Percentiles rank a stretch among this genome's conserved stretches.
Conservation (phyloP, 805 yeast species). For the Cyberlindnera euphorbiae region DNA sequence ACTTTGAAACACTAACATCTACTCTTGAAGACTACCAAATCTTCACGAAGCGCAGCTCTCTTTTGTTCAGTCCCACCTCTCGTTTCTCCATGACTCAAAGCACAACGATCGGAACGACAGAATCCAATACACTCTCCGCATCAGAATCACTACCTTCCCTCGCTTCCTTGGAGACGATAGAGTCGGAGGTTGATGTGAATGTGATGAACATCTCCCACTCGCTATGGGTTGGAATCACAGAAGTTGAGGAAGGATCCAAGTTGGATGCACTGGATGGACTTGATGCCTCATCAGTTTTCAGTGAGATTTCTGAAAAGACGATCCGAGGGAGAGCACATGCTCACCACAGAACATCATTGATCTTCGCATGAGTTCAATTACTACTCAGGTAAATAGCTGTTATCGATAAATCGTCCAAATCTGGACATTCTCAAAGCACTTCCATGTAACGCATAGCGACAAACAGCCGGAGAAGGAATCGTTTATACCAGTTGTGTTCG, state of each 20-base stretch:
- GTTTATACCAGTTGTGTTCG: too few relatives aligned
- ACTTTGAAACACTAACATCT: conserved; percentile 10
- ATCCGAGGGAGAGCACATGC: not conserved
- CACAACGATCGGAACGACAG: not conserved
- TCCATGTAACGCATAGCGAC: too few relatives aligned
- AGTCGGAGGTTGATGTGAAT: conserved; percentile 17
- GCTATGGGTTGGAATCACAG: conserved; percentile 22
- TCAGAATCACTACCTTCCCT: conserved; percentile 21
- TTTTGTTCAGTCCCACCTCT: conserved; percentile 3
- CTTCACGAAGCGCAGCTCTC: conserved; percentile 10
- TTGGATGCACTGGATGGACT: conserved; percentile 14
- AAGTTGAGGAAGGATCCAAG: conserved; percentile 1
- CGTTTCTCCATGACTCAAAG: conserved; percentile 1
- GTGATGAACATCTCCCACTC: conserved; percentile 19
- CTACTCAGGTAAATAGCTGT: too few relatives aligned
- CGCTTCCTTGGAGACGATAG: conserved; percentile 8
- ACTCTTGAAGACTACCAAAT: conserved; percentile 23
- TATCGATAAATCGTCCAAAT: too few relatives aligned
- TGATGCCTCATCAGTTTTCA: conserved; percentile 14
- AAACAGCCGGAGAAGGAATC: too few relatives aligned
- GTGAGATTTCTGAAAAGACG: too few relatives aligned
- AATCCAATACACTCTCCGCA: conserved; percentile 6
- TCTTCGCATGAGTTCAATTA: conserved; percentile 13
- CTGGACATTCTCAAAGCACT: too few relatives aligned
- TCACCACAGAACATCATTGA: conserved; percentile 20